Evolutionary conservation across 129 eudicot genomes (phyloP).

Genomic region (Pulicaria dysenterica): DNA sequence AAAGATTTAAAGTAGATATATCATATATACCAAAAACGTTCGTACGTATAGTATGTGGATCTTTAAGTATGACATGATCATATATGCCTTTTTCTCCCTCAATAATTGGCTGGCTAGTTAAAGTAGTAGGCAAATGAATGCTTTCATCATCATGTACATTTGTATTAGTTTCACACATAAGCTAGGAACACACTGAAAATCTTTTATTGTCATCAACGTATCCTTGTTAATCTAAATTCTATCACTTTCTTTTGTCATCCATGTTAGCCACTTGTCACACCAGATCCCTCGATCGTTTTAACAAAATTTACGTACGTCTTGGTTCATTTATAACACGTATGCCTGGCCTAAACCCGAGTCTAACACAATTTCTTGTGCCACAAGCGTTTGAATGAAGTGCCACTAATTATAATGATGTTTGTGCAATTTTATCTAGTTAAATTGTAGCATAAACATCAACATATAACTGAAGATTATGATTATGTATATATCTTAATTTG

Average conservation of each 20-base stretch:
- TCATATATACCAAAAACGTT: no score
- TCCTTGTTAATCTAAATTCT: slow-evolving; percentile 26
- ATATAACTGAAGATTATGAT: not conserved
- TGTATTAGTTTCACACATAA: slow-evolving; percentile 25
- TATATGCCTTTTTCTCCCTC: no score
- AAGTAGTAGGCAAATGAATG: not conserved
- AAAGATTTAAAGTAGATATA: no score
- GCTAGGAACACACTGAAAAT: slow-evolving; percentile 19
- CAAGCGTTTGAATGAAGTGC: slow-evolving; percentile 17
- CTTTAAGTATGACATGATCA: no score
- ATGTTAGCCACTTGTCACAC: slow-evolving; percentile 38
- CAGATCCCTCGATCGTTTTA: no score
- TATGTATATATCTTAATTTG: not conserved
- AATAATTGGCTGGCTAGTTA: no score
- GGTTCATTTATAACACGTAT: slow-evolving; percentile 13
- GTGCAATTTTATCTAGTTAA: not conserved
- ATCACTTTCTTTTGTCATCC: slow-evolving; percentile 39
- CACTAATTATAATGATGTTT: no score
- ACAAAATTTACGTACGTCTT: no score
- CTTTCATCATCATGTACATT: slow-evolving; percentile 28
- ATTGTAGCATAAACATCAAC: not conserved
- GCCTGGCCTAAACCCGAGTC: not conserved
- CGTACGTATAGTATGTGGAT: no score
- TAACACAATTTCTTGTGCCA: slow-evolving; percentile 27
- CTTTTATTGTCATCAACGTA: slow-evolving; percentile 28